Evolutionary conservation across 164 flowering plant species (phyloP), one percentile per base, ranked within the genome.

Genomic region (Vitis rotundifolia): DNA sequence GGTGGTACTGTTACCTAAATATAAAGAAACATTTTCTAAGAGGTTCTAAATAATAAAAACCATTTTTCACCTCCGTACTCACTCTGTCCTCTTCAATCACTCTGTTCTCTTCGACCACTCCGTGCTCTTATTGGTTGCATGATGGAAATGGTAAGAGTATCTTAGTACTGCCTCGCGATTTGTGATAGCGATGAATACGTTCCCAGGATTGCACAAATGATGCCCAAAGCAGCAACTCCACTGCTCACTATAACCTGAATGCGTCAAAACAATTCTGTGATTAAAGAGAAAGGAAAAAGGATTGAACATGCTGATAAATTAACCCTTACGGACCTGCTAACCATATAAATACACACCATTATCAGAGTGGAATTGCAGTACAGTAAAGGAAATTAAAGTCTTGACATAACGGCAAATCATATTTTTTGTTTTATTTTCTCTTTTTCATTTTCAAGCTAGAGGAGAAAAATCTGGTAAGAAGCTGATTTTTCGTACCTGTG

Each of bases 121-220:
- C 26, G 26, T 22, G 1, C 26, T 22, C 26, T 22, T 0, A 22
- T 0, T 22, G 26, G 26, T 2, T 22, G 26, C 26, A 22, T 22
- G 26, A 22, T 22, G 26, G 2, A 22, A 22, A 22, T 22, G 26
- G 26, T 1, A 22, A 22, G 26, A 37, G 44, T 14, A 54, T 1
- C 3, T 80, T 79, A 84, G 71, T 80, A 89, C 11, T 52, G 68
- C 52, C 75, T 69, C 2, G 50, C 77, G 15, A 91, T 84, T 48
- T 77, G 47, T 2, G 73, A 68, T 13, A 86, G 8, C 1, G 97
- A 88, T 11, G 91, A 80, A 72, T 87, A 88, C 49, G 93, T 88
- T 61, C 94, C 93, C 16, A 88, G 47, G 59, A 64, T 60, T 26
- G 88, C 88, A 69, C 85, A 59, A 52, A 81, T 13, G 62, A 86